Percentiles rank a stretch among this genome's conserved stretches.
Evolutionary conservation across 2,329 filamentous ascomycete genomes (phyloP).

Genomic region (Raffaelea albimanens): DNA sequence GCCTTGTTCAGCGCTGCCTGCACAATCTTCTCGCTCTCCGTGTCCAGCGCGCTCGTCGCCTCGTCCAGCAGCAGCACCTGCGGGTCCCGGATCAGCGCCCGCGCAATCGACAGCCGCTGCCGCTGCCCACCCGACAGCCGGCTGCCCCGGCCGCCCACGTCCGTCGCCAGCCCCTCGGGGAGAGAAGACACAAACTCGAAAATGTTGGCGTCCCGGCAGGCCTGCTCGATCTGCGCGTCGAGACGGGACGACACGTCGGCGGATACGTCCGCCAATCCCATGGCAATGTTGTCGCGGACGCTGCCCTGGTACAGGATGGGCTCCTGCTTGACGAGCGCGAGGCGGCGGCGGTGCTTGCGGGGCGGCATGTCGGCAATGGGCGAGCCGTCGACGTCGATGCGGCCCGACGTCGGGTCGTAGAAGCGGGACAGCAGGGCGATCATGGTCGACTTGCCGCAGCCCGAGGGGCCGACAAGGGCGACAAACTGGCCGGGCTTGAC

Average conservation of each 20-base stretch:
- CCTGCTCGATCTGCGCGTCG: slow-evolving; percentile 28
- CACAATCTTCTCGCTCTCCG: slow-evolving; percentile 40
- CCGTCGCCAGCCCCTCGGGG: slow-evolving; percentile 42
- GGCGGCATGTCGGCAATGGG: slow-evolving; percentile 32
- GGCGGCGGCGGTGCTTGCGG: slow-evolving; percentile 39
- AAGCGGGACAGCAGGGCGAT: not conserved
- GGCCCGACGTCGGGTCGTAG: not conserved
- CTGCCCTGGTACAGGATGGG: slow-evolving; percentile 40
- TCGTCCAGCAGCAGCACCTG: slow-evolving; percentile 51
- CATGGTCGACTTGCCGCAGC: not conserved
- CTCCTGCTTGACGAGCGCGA: slow-evolving; percentile 50
- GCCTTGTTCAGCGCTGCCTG: slow-evolving; percentile 30
- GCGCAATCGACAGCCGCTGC: slow-evolving; percentile 35
- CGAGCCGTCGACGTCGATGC: slow-evolving; percentile 21
- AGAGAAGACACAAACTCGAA: slow-evolving; percentile 36
- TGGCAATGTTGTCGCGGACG: slow-evolving; percentile 36
- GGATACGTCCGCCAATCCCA: slow-evolving; percentile 21
- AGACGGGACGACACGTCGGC: not conserved
- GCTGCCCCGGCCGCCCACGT: slow-evolving; percentile 35
- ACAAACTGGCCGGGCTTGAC: slow-evolving; percentile 14
- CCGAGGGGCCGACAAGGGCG: not conserved
- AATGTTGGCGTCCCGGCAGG: slow-evolving; percentile 37
- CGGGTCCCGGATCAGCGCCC: slow-evolving; percentile 47
- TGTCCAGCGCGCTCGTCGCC: slow-evolving; percentile 42
- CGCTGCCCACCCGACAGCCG: slow-evolving; percentile 48